A percentile compares a stretch with the other conserved stretches of the same genome.
phyloP scores from a whole-genome alignment of 2,329 filamentous ascomycete genomes.

The Neopestalotiopsis sp. region DNA sequence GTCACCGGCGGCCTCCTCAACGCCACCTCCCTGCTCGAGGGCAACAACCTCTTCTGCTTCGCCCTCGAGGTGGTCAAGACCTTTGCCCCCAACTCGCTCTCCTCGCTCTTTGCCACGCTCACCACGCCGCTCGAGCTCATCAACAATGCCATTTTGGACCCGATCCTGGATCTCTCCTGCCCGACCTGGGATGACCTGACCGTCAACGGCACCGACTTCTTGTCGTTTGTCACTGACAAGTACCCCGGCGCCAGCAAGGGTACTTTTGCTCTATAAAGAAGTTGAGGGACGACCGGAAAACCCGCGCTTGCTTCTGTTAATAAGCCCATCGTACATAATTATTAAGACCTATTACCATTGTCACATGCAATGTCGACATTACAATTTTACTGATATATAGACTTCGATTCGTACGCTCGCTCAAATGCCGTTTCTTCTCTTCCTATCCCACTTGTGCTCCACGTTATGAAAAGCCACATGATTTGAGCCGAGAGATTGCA shows the following conservation, averaged over 20 bases:
- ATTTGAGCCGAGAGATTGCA: too few relatives aligned
- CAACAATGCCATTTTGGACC: constrained; percentile 35
- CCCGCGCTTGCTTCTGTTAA: neutral
- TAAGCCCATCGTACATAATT: neutral
- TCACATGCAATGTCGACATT: neutral
- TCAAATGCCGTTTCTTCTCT: neutral
- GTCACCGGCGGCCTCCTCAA: constrained; percentile 52
- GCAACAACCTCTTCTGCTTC: constrained; percentile 50
- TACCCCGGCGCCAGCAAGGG: constrained; percentile 25
- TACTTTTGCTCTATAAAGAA: constrained; percentile 20
- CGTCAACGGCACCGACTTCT: constrained; percentile 29
- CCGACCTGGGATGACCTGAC: constrained; percentile 35
- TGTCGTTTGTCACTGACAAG: constrained; percentile 20
- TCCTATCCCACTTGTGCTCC: neutral
- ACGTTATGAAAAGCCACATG: too few relatives aligned
- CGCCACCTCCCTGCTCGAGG: constrained; percentile 43
- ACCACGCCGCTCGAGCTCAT: constrained; percentile 36
- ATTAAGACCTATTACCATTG: neutral
- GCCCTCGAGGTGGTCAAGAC: constrained; percentile 44
- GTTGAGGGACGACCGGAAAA: too few relatives aligned
- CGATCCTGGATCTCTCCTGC: constrained; percentile 33
- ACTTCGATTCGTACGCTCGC: constrained; percentile 1
- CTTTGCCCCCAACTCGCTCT: constrained; percentile 46
- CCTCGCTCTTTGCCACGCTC: constrained; percentile 40
- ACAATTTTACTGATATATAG: neutral